These are phyloP conservation scores for Dimargaris xerosporica DNA, from an alignment of 192 early-diverging fungal genomes.

Conservation along the genomic window DNA sequence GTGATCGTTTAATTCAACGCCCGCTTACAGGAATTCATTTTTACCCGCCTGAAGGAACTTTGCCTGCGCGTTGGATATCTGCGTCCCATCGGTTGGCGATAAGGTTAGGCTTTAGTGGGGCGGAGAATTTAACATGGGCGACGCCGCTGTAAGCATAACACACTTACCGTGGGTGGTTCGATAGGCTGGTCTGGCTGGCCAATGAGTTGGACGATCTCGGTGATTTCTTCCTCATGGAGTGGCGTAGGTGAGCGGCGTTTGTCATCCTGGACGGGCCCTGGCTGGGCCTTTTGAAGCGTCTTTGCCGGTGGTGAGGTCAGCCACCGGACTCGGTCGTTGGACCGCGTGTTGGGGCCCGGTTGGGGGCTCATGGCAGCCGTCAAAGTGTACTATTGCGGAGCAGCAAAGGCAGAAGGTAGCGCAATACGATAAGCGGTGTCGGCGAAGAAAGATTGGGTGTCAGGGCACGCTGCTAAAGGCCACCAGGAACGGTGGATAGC, in stretches of 20 bases:
- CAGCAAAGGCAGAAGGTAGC: too few species aligned
- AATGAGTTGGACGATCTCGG: conserved; percentile 6
- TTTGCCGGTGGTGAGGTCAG: conserved; percentile 4
- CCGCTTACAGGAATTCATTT: neutral
- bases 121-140: too few species aligned
- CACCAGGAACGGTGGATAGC: too few species aligned
- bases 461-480: too few species aligned
- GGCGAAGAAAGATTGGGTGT: too few species aligned
- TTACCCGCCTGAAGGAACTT: neutral
- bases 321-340: neutral
- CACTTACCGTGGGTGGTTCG: neutral
- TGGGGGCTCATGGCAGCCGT: neutral
- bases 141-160: neutral
- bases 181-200: neutral
- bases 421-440: too few species aligned
- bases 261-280: neutral
- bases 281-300: neutral
- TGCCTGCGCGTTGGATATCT: neutral
- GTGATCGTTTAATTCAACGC: neutral
- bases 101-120: neutral
- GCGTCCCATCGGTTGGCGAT: neutral
- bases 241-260: neutral
- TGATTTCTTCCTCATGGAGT: neutral
- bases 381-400: too few species aligned
- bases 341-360: neutral